These are phyloP conservation scores for Cordyceps sp. DNA, from an alignment of 2,329 filamentous ascomycete genomes.

Conservation along the genomic window DNA sequence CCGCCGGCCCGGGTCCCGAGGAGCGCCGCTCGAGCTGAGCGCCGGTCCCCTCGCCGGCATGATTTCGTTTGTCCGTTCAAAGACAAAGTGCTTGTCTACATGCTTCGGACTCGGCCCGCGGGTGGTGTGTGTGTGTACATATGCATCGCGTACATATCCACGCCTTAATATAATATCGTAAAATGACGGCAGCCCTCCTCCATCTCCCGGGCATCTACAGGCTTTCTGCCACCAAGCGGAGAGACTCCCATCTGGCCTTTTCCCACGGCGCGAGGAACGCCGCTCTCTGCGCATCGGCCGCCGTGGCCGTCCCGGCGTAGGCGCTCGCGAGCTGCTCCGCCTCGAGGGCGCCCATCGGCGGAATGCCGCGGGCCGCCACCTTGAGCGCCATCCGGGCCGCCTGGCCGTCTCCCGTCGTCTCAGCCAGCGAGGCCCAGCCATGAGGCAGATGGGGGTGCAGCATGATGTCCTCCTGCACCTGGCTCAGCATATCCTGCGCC, in stretches of 20 bases:
- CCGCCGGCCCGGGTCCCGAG: conserved; percentile 9
- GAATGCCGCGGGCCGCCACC: conserved; percentile 59
- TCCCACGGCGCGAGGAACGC: conserved; percentile 74
- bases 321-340: conserved; percentile 55
- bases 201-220: conserved; percentile 1
- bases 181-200: not conserved
- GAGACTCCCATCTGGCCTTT: conserved; percentile 43
- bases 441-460: conserved; percentile 62
- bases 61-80: too few relatives aligned
- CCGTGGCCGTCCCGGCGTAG: conserved; percentile 55
- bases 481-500: conserved; percentile 35
- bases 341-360: conserved; percentile 52
- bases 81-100: too few relatives aligned
- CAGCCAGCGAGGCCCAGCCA: conserved; percentile 64
- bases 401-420: conserved; percentile 34
- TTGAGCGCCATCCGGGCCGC: conserved; percentile 63
- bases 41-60: too few relatives aligned
- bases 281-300: conserved; percentile 59
- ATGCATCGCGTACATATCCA: too few relatives aligned
- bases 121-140: too few relatives aligned
- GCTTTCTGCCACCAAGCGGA: conserved; percentile 19
- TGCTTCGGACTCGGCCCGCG: too few relatives aligned
- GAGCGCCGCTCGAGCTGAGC: too few relatives aligned
- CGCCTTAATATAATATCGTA: not conserved
- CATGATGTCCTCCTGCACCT: conserved; percentile 65